phyloP scores from a whole-genome alignment of 176 grass and related monocot genomes.

The Raddia guianensis region DNA sequence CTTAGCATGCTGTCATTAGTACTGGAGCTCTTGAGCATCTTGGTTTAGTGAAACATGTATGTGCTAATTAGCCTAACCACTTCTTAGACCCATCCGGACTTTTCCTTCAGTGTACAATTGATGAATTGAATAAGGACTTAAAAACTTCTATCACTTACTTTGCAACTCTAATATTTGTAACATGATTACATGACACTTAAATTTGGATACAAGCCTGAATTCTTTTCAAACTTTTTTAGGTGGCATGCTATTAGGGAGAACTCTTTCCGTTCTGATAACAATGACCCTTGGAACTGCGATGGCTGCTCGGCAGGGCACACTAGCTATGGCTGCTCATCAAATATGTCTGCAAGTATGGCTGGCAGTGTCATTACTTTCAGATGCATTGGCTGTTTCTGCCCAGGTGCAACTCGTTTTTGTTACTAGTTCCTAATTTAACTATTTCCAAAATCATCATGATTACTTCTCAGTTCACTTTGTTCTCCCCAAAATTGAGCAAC shows the following conservation, averaged over 20 bases:
- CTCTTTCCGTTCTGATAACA: slow-evolving; percentile 55
- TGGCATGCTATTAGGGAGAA: slow-evolving; percentile 53
- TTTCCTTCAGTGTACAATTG: neutral
- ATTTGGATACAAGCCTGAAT: neutral
- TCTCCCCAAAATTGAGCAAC: neutral
- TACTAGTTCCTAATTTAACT: neutral
- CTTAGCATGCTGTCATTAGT: neutral
- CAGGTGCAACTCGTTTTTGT: slow-evolving; percentile 57
- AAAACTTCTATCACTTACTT: neutral
- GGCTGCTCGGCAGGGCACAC: slow-evolving; percentile 59
- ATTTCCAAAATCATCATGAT: neutral
- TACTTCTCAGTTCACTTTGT: slow-evolving; percentile 3
- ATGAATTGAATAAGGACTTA: neutral
- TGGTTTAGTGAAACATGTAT: neutral
- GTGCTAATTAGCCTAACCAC: neutral
- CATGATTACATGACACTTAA: neutral
- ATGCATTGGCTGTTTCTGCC: slow-evolving; percentile 66
- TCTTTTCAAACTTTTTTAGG: slow-evolving; percentile 38
- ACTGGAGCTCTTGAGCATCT: slow-evolving; percentile 14
- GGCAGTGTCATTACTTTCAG: slow-evolving; percentile 60
- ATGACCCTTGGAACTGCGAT: slow-evolving; percentile 61
- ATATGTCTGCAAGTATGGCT: slow-evolving; percentile 72
- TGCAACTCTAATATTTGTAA: neutral
- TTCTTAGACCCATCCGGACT: neutral
- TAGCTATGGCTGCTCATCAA: slow-evolving; percentile 63